These are phyloP conservation scores for Trichoderma erinaceum DNA, from an alignment of 495 filamentous ascomycete genomes.

Conservation along the genomic window DNA sequence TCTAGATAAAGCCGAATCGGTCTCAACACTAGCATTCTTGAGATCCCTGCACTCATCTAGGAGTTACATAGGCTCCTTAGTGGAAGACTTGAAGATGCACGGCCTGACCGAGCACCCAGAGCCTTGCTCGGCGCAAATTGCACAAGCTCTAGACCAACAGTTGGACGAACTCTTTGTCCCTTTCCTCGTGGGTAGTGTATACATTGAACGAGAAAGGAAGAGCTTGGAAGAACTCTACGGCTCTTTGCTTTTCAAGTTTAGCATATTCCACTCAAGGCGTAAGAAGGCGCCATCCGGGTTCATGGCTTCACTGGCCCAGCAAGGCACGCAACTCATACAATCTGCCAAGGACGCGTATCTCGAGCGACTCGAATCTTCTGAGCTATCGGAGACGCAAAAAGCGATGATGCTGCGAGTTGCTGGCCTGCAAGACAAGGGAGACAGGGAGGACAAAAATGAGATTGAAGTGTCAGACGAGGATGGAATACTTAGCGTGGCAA, in stretches of 20 bases:
- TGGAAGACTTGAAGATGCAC: conserved; percentile 91
- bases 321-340: conserved; percentile 72
- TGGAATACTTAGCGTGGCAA: conserved; percentile 72
- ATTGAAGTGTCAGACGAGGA: conserved; percentile 88
- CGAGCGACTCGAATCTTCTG: conserved; percentile 75
- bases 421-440: conserved; percentile 51
- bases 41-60: conserved; percentile 85
- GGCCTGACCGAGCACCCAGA: conserved; percentile 94
- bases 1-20: conserved; percentile 80
- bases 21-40: conserved; percentile 88
- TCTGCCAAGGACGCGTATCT: conserved; percentile 81
- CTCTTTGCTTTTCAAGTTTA: conserved; percentile 91
- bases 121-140: conserved; percentile 77
- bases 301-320: conserved; percentile 82
- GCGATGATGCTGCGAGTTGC: conserved; percentile 80
- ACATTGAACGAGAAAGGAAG: conserved; percentile 88
- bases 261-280: conserved; percentile 77
- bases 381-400: conserved; percentile 76
- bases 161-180: conserved; percentile 94
- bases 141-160: conserved; percentile 86
- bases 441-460: conserved; percentile 55
- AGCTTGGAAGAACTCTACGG: conserved; percentile 89
- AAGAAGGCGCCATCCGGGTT: conserved; percentile 81
- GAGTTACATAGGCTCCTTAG: conserved; percentile 72
- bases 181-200: conserved; percentile 87